Base-by-base conservation (phyloP, 2,329 filamentous ascomycete species). In the Magnaporthiopsis poae region DNA sequence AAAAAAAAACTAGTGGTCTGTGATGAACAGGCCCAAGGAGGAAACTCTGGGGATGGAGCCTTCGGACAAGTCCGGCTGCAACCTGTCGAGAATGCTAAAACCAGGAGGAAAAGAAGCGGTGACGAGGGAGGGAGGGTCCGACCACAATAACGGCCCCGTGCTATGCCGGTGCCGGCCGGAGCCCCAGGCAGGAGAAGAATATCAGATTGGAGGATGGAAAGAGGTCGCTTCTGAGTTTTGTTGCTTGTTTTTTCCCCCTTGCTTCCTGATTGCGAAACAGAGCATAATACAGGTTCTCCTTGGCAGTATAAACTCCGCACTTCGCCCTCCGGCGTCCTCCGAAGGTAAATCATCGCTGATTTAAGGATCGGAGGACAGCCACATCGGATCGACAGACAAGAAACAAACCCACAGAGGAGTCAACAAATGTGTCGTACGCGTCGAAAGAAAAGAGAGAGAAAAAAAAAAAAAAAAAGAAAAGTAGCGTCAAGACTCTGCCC, bases 31-130 rank as follows among this genome's bases (percentile, higher is more conserved):
- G 21, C 9, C 2, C 46, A 21, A 56, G 46, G 13, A 5, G 39
- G 15, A 18, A 56, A 56, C n/a, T 61, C 63, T 4, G 52, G 33
- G 52, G 25, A 31, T 46, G 25, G 56, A 25, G 39, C 31, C 12
- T 25, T 64, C 62, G 62, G 62, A 18, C 62, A 64, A 64, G 62
- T 64, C 62, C 62, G 62, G 18, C 62, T 31, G 62, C 39, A 56
- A 56, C 35, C 21, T 56, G 46, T 25, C n/a, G 46, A 56, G 46
- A 18, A 21, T 9, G 21, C 15, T n/a, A 8, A n/a, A 52, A n/a
- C 46, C 46, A 52, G 46, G 18, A 52, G 46, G 21, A 56, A 52
- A 56, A 56, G 46, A 11, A 25, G 46, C 46, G 46, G 46, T 56
- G 46, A 56, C 46, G 46, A 56, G 46, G n/a, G 39, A 31, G 35